phyloP scores from a whole-genome alignment of 2,329 filamentous ascomycete genomes.

The Aspergillus hiratsukae region DNA sequence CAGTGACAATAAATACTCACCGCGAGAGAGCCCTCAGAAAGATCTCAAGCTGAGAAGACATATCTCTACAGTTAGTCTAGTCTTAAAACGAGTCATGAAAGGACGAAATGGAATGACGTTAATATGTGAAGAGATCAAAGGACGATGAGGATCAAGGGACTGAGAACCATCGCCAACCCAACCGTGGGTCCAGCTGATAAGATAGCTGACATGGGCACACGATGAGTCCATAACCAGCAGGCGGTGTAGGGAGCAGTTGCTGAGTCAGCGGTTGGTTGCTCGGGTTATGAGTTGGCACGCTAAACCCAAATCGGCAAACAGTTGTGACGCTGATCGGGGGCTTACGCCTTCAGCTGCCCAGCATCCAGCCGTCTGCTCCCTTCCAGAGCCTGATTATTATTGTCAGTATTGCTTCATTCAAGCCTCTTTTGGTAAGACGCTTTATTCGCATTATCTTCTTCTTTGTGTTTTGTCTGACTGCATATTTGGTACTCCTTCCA shows the following conservation, averaged over 20 bases:
- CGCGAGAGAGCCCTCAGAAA: slow-evolving; percentile 41
- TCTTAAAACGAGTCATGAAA: background rate
- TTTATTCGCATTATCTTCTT: background rate
- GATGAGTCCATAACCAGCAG: slow-evolving; percentile 8
- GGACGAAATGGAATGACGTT: background rate
- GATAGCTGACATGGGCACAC: slow-evolving; percentile 15
- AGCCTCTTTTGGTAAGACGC: background rate
- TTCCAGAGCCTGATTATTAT: background rate
- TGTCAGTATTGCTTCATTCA: background rate
- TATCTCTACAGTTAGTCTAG: slow-evolving; percentile 4
- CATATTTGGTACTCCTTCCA: background rate
- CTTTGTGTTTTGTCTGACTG: background rate
- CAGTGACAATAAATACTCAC: slow-evolving; percentile 22
- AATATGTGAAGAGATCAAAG: background rate
- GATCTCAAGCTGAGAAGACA: slow-evolving; percentile 30
- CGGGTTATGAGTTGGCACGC: slow-evolving; percentile 36
- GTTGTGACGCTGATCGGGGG: slow-evolving; percentile 26
- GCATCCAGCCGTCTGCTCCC: slow-evolving; percentile 8
- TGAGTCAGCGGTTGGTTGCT: slow-evolving; percentile 34
- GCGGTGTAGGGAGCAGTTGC: slow-evolving; percentile 14
- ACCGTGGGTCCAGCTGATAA: slow-evolving; percentile 15
- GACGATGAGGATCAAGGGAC: background rate
- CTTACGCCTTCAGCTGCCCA: slow-evolving; percentile 6
- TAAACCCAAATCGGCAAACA: slow-evolving; percentile 39
- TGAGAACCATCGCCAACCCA: background rate